A percentile compares a stretch with the other conserved stretches of the same genome.
Conservation (phyloP, 257 asterid species). For the Thymus quinquecostatus region DNA sequence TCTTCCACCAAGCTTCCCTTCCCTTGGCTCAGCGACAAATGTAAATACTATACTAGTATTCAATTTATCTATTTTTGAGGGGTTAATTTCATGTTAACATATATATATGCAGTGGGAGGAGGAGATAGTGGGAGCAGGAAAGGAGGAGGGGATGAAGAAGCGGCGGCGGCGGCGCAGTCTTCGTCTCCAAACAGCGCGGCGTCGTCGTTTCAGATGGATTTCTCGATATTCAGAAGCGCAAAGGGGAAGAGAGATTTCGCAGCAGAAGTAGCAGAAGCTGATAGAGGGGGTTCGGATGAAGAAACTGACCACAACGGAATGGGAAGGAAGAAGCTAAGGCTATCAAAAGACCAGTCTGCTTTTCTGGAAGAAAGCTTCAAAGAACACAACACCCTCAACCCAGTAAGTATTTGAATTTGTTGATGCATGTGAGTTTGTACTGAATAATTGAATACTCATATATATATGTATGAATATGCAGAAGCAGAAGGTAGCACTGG, state of each 20-base stretch:
- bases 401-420: slow-evolving; percentile 45
- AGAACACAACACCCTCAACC: slow-evolving; percentile 86
- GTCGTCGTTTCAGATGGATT: slow-evolving; percentile 67
- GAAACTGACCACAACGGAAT: slow-evolving; percentile 46
- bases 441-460: no score
- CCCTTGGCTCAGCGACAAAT: slow-evolving; percentile 71
- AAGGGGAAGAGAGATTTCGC: slow-evolving; percentile 50
- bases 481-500: slow-evolving; percentile 82
- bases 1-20: slow-evolving; percentile 43
- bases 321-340: slow-evolving; percentile 76
- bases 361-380: slow-evolving; percentile 94
- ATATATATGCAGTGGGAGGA: slow-evolving; percentile 32
- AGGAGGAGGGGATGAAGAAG: neutral
- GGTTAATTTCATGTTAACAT: no score
- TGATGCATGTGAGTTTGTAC: neutral
- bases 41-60: slow-evolving; percentile 31
- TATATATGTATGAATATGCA: slow-evolving; percentile 20
- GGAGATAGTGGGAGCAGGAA: slow-evolving; percentile 34
- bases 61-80: no score
- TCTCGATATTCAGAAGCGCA: slow-evolving; percentile 31
- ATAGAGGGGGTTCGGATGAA: slow-evolving; percentile 55
- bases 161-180: slow-evolving; percentile 24
- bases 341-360: slow-evolving; percentile 77
- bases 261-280: slow-evolving; percentile 27
- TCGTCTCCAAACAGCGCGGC: slow-evolving; percentile 49